phyloP scores from a whole-genome alignment of 1,139 yeast genomes.

The Kurtzmaniella quercitrusa region DNA sequence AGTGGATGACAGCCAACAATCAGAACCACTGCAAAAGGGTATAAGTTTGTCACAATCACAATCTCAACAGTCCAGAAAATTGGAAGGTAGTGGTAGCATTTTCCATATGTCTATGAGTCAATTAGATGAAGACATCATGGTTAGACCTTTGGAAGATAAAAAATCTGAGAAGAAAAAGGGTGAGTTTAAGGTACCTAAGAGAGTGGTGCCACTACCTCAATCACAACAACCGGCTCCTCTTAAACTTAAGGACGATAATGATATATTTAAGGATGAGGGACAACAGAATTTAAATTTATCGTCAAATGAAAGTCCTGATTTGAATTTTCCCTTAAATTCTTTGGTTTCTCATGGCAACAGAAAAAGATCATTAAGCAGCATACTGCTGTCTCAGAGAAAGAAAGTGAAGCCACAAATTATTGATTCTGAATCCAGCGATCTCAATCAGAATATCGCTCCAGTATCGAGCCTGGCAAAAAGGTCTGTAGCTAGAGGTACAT shows the following conservation, averaged over 20 bases:
- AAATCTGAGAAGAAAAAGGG: constrained; percentile 20
- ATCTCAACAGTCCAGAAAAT: constrained; percentile 56
- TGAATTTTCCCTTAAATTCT: constrained; percentile 3
- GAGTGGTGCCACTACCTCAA: constrained; percentile 42
- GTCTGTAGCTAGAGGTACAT: background rate
- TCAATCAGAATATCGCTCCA: constrained; percentile 2
- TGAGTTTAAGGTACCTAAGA: constrained; percentile 41
- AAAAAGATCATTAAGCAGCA: constrained; percentile 4
- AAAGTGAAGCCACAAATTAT: constrained; percentile 5
- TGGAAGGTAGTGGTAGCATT: constrained; percentile 46
- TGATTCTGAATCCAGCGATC: constrained; percentile 1
- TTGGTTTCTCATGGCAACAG: constrained; percentile 1
- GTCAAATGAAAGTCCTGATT: constrained; percentile 7
- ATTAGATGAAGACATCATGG: constrained; percentile 43
- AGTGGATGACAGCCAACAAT: constrained; percentile 13
- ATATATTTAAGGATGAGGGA: background rate
- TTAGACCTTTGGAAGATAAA: constrained; percentile 38
- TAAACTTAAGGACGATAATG: constrained; percentile 3
- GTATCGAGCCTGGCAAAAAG: background rate
- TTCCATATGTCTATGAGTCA: constrained; percentile 31
- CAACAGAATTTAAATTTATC: constrained; percentile 1
- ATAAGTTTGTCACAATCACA: constrained; percentile 68
- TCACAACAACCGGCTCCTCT: constrained; percentile 26
- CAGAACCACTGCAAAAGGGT: constrained; percentile 24
- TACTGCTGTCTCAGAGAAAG: constrained; percentile 4